Percentiles rank a stretch among this genome's conserved stretches.
Evolutionary conservation across 306 rosid genomes (phyloP).

Genomic region (Lagenaria siceraria): DNA sequence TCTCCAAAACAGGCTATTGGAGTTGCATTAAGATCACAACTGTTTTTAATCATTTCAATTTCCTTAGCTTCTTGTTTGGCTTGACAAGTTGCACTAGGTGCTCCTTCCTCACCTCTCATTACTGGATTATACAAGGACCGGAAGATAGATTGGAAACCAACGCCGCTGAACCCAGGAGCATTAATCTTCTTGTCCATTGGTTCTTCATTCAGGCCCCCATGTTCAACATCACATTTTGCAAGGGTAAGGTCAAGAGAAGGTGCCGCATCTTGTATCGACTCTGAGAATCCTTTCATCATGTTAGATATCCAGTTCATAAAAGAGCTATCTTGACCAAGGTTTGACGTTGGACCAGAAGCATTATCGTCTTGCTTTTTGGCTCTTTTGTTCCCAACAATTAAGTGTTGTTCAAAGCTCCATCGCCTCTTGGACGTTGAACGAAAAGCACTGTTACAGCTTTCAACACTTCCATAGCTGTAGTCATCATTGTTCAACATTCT

Average conservation of each 20-base stretch:
- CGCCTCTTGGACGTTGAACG: conserved; percentile 34
- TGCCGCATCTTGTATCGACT: conserved; percentile 28
- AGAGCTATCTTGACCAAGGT: conserved; percentile 45
- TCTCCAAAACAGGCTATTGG: conserved; percentile 36
- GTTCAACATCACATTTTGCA: conserved; percentile 23
- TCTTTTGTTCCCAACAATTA: conserved; percentile 35
- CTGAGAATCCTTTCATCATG: conserved; percentile 55
- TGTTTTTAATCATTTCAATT: conserved; percentile 22
- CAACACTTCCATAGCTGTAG: conserved; percentile 37
- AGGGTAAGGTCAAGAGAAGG: conserved; percentile 26
- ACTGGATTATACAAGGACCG: conserved; percentile 48
- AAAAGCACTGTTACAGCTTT: conserved; percentile 43
- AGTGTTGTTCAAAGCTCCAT: conserved; percentile 38
- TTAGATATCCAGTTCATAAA: conserved; percentile 76
- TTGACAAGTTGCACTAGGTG: conserved; percentile 16
- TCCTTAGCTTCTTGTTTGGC: conserved; percentile 31
- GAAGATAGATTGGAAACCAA: conserved; percentile 69
- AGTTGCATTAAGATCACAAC: conserved; percentile 29
- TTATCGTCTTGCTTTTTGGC: conserved; percentile 31
- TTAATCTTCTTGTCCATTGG: conserved; percentile 22
- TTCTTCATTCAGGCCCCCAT: conserved; percentile 18
- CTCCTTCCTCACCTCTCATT: conserved; percentile 24
- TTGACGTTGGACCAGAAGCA: conserved; percentile 23
- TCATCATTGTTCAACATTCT: conserved; percentile 34
- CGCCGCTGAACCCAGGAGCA: conserved; percentile 20